Evolutionary conservation across 164 flowering plant species (phyloP).

Genomic region (Chimonanthus praecox): DNA sequence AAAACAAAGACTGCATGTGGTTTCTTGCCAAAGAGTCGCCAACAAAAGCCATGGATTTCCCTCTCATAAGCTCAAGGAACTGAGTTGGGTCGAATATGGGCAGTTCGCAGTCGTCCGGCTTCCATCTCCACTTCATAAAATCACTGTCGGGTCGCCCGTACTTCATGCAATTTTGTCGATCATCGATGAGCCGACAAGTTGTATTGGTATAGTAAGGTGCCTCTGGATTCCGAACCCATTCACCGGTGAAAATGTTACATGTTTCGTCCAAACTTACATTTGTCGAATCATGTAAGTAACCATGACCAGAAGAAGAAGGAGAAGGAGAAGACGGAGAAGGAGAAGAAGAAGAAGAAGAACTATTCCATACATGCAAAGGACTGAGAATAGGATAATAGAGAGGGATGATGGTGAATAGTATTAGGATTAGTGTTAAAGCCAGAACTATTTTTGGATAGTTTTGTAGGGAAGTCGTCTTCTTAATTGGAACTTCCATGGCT

Average conservation of each 20-base stretch:
- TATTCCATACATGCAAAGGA: conserved; percentile 10
- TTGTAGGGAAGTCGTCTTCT: conserved; percentile 13
- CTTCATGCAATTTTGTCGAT: conserved; percentile 73
- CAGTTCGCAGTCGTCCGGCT: conserved; percentile 65
- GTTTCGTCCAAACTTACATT: background rate
- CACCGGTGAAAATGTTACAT: conserved; percentile 61
- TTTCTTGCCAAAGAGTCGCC: conserved; percentile 79
- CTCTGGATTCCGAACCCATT: conserved; percentile 58
- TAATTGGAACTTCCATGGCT: conserved; percentile 19
- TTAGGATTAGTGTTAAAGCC: conserved; percentile 12
- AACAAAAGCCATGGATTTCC: conserved; percentile 64
- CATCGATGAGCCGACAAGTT: conserved; percentile 67
- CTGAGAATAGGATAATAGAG: conserved; percentile 23
- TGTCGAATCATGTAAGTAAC: background rate
- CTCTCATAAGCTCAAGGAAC: conserved; percentile 53
- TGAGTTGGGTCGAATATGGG: conserved; percentile 53
- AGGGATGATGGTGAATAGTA: conserved; percentile 29
- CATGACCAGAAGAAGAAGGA: conserved; percentile 2
- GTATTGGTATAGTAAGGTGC: conserved; percentile 62
- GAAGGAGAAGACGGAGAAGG: background rate
- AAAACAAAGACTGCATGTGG: conserved; percentile 78
- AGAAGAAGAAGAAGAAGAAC: background rate
- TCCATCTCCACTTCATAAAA: conserved; percentile 79
- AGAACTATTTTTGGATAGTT: conserved; percentile 21
- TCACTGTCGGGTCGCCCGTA: conserved; percentile 60